Evolutionary conservation across 305 asterid species (phyloP).

Genomic region (Fraxinus latifolia): DNA sequence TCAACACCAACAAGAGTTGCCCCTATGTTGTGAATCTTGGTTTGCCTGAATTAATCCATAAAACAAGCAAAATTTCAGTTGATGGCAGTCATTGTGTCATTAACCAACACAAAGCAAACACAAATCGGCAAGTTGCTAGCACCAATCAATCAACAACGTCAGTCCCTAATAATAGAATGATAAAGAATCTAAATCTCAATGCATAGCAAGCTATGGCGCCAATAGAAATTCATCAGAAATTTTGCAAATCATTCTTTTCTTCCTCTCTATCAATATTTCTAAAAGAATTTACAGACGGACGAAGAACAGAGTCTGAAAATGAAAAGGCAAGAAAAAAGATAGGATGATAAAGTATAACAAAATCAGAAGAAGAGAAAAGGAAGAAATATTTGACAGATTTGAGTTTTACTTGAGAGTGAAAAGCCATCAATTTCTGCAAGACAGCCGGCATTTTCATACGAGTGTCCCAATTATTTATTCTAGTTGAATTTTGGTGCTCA

Average conservation of each 20-base stretch:
- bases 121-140: neutral
- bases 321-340: neutral
- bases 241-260: slow-evolving; percentile 2
- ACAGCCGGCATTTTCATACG: neutral
- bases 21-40: slow-evolving; percentile 92
- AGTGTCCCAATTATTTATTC: neutral
- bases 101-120: slow-evolving; percentile 7
- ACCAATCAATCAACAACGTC: neutral
- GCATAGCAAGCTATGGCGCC: slow-evolving; percentile 6
- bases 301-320: neutral
- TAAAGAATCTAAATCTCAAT: slow-evolving; percentile 7
- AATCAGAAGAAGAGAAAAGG: neutral
- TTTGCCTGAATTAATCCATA: slow-evolving; percentile 51
- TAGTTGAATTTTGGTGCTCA: neutral
- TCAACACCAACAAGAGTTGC: slow-evolving; percentile 85
- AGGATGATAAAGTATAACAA: neutral
- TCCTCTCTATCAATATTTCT: neutral
- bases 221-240: slow-evolving; percentile 10
- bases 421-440: neutral
- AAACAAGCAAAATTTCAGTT: neutral
- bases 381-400: neutral
- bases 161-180: slow-evolving; percentile 9
- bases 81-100: neutral
- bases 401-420: neutral
- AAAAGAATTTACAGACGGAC: neutral